Evolutionary conservation across 2,329 filamentous ascomycete genomes (phyloP).

Genomic region (Scedosporium apiospermum): DNA sequence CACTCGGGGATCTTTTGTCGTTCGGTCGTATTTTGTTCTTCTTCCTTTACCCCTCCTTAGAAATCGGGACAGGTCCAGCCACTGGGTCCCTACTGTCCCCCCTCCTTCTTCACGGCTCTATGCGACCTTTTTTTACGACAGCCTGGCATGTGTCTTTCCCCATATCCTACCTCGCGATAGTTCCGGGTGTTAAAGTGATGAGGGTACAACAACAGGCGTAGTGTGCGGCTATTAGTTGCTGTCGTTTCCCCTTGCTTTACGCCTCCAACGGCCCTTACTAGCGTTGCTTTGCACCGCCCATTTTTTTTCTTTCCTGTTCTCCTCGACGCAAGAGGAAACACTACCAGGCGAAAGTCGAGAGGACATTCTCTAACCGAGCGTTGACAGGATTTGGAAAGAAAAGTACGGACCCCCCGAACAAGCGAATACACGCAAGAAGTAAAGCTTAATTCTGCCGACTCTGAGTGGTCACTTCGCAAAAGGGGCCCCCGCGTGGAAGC

Average conservation of each 20-base stretch:
- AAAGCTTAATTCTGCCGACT: slow-evolving; percentile 18
- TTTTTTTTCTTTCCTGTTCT: not conserved
- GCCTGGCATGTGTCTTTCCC: too few relatives aligned
- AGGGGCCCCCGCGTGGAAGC: slow-evolving; percentile 5
- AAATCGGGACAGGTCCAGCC: not conserved
- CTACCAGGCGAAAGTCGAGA: not conserved
- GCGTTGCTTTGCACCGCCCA: too few relatives aligned
- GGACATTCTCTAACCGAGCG: slow-evolving; percentile 3
- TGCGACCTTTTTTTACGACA: too few relatives aligned
- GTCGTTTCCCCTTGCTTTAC: too few relatives aligned
- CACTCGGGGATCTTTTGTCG: not conserved
- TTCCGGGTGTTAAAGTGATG: too few relatives aligned
- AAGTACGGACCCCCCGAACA: slow-evolving; percentile 60
- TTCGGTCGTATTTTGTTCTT: not conserved
- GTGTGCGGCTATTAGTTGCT: too few relatives aligned
- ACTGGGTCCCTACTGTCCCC: not conserved
- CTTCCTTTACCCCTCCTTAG: not conserved
- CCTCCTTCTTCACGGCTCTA: too few relatives aligned
- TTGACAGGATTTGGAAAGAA: slow-evolving; percentile 88
- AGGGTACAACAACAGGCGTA: too few relatives aligned
- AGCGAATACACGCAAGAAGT: slow-evolving; percentile 21
- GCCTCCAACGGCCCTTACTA: too few relatives aligned
- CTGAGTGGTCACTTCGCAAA: not conserved
- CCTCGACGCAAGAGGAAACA: not conserved
- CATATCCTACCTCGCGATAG: too few relatives aligned